These are phyloP conservation scores for Pestalotiopsis sp. DNA, from an alignment of 2,329 filamentous ascomycete species.

Conservation along the genomic window DNA sequence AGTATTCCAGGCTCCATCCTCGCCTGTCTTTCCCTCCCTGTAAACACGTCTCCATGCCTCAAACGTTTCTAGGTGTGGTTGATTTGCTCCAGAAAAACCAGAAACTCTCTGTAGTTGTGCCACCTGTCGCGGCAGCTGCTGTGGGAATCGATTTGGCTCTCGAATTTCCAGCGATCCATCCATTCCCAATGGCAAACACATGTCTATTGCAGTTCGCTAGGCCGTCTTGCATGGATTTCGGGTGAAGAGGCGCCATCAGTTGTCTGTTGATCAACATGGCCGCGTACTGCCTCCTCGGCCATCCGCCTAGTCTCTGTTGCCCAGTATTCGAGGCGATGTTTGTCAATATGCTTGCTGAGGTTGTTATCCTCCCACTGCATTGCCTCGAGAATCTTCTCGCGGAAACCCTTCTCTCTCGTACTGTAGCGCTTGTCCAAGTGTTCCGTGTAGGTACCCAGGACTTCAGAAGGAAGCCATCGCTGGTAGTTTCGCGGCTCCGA, in stretches of 20 bases:
- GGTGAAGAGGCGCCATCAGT: slow-evolving; percentile 20
- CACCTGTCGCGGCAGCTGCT: neutral
- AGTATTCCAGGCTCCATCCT: no score
- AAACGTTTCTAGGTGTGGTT: no score
- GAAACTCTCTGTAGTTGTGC: no score
- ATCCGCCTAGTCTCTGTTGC: slow-evolving; percentile 14
- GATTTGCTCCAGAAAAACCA: no score
- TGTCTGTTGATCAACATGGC: slow-evolving; percentile 27
- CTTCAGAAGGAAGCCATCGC: slow-evolving; percentile 53
- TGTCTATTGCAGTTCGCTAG: neutral
- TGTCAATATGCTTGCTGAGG: slow-evolving; percentile 66
- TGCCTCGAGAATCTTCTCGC: slow-evolving; percentile 68
- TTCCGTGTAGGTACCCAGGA: slow-evolving; percentile 62
- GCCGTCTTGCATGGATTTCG: slow-evolving; percentile 13
- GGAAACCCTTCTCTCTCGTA: slow-evolving; percentile 62
- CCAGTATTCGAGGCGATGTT: slow-evolving; percentile 70
- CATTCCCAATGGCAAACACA: neutral
- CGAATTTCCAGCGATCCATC: neutral
- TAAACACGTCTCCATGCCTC: no score
- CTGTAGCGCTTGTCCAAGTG: slow-evolving; percentile 62
- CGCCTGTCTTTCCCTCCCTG: no score
- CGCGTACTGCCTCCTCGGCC: slow-evolving; percentile 21
- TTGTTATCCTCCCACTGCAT: slow-evolving; percentile 72
- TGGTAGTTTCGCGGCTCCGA: slow-evolving; percentile 44
- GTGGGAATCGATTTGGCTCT: neutral